Conservation (phyloP, 2,329 filamentous ascomycete species). For the Cadophora malorum region DNA sequence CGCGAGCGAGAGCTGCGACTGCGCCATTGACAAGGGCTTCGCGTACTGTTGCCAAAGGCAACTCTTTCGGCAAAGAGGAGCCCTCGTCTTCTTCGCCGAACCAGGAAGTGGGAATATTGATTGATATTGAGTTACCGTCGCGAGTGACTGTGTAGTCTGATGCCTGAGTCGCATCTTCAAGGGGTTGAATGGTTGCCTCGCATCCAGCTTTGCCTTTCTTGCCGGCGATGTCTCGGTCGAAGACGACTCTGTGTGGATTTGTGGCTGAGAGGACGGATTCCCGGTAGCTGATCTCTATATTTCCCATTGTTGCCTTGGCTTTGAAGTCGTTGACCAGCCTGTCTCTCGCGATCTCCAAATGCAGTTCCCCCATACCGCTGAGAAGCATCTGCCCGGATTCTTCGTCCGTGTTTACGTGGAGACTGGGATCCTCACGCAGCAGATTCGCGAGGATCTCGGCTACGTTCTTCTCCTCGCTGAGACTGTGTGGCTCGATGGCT, state of each 20-base stretch:
- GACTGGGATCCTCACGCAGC: conserved; percentile 88
- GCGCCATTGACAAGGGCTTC: conserved; percentile 76
- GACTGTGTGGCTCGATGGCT: conserved; percentile 82
- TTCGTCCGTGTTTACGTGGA: conserved; percentile 83
- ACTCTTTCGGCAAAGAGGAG: conserved; percentile 57
- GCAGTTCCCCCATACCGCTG: conserved; percentile 95
- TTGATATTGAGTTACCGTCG: conserved; percentile 74
- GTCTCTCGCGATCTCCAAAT: conserved; percentile 91
- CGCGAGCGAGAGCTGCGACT: conserved; percentile 82
- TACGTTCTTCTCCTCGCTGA: conserved; percentile 80
- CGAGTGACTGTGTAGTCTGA: conserved; percentile 55
- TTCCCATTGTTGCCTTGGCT: conserved; percentile 82
- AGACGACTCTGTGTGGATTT: conserved; percentile 63
- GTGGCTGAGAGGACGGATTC: conserved; percentile 74
- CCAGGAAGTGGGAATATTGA: conserved; percentile 50
- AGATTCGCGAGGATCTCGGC: conserved; percentile 78
- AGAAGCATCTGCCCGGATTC: conserved; percentile 93
- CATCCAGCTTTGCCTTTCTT: conserved; percentile 81
- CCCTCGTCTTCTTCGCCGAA: conserved; percentile 47
- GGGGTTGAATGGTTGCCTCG: conserved; percentile 69
- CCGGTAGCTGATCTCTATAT: conserved; percentile 94
- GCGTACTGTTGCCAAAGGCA: conserved; percentile 56
- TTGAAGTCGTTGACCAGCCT: conserved; percentile 89
- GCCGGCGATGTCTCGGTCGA: conserved; percentile 81
- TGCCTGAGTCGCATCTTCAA: conserved; percentile 52